A percentile compares a stretch with the other conserved stretches of the same genome.
These are phyloP conservation scores for Ceratopteris richardii DNA, from an alignment of 75 land plant genomes.

Conservation along the genomic window DNA sequence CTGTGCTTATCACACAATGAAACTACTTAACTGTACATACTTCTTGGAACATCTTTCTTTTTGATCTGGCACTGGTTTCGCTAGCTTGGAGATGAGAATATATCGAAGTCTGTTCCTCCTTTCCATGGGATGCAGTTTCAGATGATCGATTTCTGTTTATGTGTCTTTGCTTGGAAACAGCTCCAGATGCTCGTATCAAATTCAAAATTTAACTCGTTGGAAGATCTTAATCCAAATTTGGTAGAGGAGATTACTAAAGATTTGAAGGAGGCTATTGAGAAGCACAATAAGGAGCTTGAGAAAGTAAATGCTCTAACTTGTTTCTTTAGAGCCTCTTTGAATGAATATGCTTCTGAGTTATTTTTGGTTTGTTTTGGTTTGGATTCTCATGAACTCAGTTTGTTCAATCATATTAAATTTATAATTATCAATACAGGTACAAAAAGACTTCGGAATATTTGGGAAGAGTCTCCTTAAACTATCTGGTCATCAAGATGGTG, in stretches of 20 bases:
- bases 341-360: no score
- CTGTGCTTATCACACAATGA: no score
- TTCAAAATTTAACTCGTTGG: not conserved
- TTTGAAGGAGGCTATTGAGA: conserved; percentile 14
- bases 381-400: not conserved
- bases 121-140: not conserved
- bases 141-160: not conserved
- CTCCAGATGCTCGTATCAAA: conserved; percentile 2
- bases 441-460: conserved; percentile 21
- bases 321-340: no score
- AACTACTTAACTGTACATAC: no score
- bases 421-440: conserved; percentile 12
- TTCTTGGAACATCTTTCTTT: no score
- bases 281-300: conserved; percentile 18
- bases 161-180: not conserved
- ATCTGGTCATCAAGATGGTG: conserved; percentile 26
- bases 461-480: conserved; percentile 27
- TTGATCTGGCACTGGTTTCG: no score
- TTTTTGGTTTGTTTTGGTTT: no score
- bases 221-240: not conserved
- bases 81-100: no score
- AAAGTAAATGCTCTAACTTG: conserved; percentile 14
- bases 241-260: conserved; percentile 7
- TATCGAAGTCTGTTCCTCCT: no score
- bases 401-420: not conserved